Evolutionary conservation across 1,139 yeast genomes (phyloP).

Genomic region (Suhomyces yuchorum): DNA sequence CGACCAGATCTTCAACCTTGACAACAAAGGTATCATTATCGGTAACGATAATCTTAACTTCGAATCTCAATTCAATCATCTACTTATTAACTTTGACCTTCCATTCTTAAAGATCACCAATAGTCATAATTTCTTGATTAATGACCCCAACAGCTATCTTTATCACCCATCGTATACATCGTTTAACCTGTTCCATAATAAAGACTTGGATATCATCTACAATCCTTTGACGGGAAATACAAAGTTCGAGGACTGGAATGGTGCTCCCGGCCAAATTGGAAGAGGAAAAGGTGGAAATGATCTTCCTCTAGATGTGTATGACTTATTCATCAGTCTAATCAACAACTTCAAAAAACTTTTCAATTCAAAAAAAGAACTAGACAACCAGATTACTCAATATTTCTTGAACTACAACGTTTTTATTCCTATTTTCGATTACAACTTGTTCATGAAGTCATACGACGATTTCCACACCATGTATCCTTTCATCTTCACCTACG

Average conservation of each 20-base stretch:
- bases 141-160: constrained; percentile 48
- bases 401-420: constrained; percentile 59
- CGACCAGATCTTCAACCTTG: constrained; percentile 51
- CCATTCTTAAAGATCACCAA: constrained; percentile 52
- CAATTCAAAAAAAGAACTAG: constrained; percentile 48
- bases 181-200: constrained; percentile 43
- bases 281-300: constrained; percentile 7
- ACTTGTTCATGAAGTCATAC: constrained; percentile 57
- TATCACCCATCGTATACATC: constrained; percentile 47
- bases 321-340: constrained; percentile 47
- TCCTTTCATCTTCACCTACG: constrained; percentile 53
- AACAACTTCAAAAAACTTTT: constrained; percentile 51
- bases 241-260: constrained; percentile 12
- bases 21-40: constrained; percentile 47
- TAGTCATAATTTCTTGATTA: constrained; percentile 46
- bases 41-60: constrained; percentile 53
- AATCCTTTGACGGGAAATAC: constrained; percentile 43
- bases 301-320: constrained; percentile 47
- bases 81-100: constrained; percentile 46
- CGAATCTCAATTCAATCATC: constrained; percentile 51
- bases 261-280: constrained; percentile 1
- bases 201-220: constrained; percentile 44
- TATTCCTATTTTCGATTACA: constrained; percentile 64
- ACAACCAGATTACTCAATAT: constrained; percentile 53
- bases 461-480: constrained; percentile 60